phyloP scores from a whole-genome alignment of 176 grass and related monocot species.

The Musa beccarii region DNA sequence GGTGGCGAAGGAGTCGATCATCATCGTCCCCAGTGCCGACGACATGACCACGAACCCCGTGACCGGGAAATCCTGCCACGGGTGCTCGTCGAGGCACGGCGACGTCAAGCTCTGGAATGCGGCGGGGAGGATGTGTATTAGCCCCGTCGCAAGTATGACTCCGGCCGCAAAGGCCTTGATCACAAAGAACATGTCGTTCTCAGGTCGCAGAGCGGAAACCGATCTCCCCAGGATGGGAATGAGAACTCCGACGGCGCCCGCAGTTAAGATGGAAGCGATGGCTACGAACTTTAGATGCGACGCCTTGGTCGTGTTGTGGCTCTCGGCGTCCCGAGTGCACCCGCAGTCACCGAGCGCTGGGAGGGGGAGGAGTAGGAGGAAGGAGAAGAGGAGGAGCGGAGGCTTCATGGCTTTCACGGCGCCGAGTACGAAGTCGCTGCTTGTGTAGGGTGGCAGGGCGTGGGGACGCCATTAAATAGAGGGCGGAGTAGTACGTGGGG shows the following conservation, averaged over 20 bases:
- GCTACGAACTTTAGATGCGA: constrained; percentile 55
- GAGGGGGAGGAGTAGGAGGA: constrained; percentile 45
- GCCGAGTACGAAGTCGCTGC: no score
- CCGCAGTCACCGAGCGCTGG: constrained; percentile 38
- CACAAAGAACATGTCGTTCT: constrained; percentile 60
- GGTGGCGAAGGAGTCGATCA: constrained; percentile 85
- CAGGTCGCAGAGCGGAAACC: constrained; percentile 37
- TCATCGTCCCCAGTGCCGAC: constrained; percentile 70
- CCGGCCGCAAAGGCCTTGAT: constrained; percentile 90
- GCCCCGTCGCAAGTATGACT: constrained; percentile 76
- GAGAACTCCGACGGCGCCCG: constrained; percentile 61
- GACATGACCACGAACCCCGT: constrained; percentile 68
- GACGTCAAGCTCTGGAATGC: constrained; percentile 69
- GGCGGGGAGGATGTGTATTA: constrained; percentile 84
- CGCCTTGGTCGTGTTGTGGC: constrained; percentile 25
- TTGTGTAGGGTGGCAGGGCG: no score
- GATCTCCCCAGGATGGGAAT: constrained; percentile 72
- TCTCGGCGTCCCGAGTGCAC: constrained; percentile 34
- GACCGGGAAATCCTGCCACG: constrained; percentile 48
- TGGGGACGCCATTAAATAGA: constrained; percentile 4
- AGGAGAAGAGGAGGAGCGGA: constrained; percentile 22
- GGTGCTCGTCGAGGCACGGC: constrained; percentile 38
- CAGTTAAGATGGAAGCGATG: constrained; percentile 70
- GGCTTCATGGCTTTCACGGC: constrained; percentile 20
- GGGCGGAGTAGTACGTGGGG: not conserved